phyloP scores from a whole-genome alignment of 495 filamentous ascomycete species.

The Aspergillus wentii region DNA sequence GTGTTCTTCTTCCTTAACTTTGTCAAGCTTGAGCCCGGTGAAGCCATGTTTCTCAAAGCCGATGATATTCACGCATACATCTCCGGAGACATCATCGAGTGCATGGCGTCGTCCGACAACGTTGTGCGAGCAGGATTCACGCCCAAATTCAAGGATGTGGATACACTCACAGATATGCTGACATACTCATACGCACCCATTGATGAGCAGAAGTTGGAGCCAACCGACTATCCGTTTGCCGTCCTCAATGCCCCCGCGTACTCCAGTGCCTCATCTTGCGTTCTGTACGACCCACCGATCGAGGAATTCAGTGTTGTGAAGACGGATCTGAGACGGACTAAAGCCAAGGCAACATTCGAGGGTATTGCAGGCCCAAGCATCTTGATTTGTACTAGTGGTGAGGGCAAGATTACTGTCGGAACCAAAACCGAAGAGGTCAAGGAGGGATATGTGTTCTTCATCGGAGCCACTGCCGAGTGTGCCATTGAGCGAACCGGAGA shows the following conservation, averaged over 20 bases:
- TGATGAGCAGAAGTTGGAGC: slow-evolving; percentile 86
- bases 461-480: slow-evolving; percentile 84
- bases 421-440: slow-evolving; percentile 66
- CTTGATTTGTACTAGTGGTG: slow-evolving; percentile 79
- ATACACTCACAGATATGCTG: slow-evolving; percentile 84
- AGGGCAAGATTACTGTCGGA: slow-evolving; percentile 79
- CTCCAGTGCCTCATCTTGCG: slow-evolving; percentile 59
- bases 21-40: slow-evolving; percentile 73
- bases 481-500: slow-evolving; percentile 62
- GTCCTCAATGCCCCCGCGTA: slow-evolving; percentile 76
- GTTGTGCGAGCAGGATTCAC: slow-evolving; percentile 97
- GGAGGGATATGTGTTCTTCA: slow-evolving; percentile 85
- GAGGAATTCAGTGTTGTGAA: slow-evolving; percentile 93
- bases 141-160: slow-evolving; percentile 95
- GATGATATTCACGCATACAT: slow-evolving; percentile 98
- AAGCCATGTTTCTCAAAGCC: slow-evolving; percentile 93
- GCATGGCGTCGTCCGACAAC: slow-evolving; percentile 97
- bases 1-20: slow-evolving; percentile 82
- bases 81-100: slow-evolving; percentile 95
- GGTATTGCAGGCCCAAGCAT: slow-evolving; percentile 85
- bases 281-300: slow-evolving; percentile 91
- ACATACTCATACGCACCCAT: slow-evolving; percentile 94
- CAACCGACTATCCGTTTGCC: slow-evolving; percentile 75
- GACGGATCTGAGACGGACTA: slow-evolving; percentile 63
- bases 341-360: slow-evolving; percentile 81